A percentile compares a stretch with the other conserved stretches of the same genome.
Evolutionary conservation across 139 green algal genomes (phyloP).

Genomic region (Picochlorum sp.): DNA sequence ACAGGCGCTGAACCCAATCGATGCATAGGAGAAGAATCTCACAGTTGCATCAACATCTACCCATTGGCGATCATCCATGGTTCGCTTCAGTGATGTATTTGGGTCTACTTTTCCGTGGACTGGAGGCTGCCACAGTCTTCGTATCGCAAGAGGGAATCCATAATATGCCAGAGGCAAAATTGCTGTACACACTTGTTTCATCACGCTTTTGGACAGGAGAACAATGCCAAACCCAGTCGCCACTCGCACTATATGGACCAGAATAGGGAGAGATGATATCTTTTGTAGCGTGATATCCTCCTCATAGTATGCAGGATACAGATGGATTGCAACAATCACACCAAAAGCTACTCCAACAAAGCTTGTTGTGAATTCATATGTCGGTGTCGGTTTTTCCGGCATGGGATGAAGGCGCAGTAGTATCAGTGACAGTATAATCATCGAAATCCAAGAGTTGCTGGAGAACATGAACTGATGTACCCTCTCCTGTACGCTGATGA

Average conservation of each 20-base stretch:
- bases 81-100: slow-evolving; percentile 13
- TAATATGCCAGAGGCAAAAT: slow-evolving; percentile 28
- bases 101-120: slow-evolving; percentile 16
- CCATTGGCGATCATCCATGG: slow-evolving; percentile 11
- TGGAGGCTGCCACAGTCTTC: slow-evolving; percentile 38
- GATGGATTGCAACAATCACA: slow-evolving; percentile 8
- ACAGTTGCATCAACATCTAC: slow-evolving; percentile 35
- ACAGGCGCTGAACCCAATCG: slow-evolving; percentile 26
- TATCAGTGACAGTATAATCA: slow-evolving; percentile 22
- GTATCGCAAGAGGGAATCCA: slow-evolving; percentile 26
- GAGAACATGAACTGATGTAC: background rate
- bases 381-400: slow-evolving; percentile 31
- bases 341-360: slow-evolving; percentile 30
- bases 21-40: slow-evolving; percentile 35
- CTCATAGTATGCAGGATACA: slow-evolving; percentile 1
- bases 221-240: background rate
- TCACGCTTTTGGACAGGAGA: slow-evolving; percentile 13
- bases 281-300: no score
- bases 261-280: no score
- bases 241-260: no score
- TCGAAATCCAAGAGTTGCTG: background rate
- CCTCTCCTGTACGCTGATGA: slow-evolving; percentile 22
- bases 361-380: slow-evolving; percentile 29
- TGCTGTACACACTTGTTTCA: background rate
- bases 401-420: slow-evolving; percentile 37